Conservation (phyloP, 345 rosid species). For the Noccaea bulbosa region DNA sequence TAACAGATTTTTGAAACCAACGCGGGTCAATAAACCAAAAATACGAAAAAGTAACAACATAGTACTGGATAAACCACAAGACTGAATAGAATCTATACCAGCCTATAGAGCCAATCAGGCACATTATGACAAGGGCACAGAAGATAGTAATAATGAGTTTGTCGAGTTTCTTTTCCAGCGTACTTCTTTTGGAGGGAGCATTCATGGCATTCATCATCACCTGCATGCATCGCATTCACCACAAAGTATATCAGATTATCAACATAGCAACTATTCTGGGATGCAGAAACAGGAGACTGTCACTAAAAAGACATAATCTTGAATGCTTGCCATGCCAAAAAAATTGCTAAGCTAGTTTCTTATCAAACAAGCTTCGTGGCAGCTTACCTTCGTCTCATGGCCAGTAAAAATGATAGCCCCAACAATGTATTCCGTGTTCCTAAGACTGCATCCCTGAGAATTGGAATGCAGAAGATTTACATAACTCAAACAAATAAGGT, state of each 20-base stretch:
- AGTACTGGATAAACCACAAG: conserved; percentile 12
- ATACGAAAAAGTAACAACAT: conserved; percentile 12
- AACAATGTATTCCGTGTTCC: conserved; percentile 85
- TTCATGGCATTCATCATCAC: conserved; percentile 99
- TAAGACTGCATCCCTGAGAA: conserved; percentile 95
- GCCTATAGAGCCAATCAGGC: conserved; percentile 84
- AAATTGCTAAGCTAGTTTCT: conserved; percentile 25
- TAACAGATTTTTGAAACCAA: conserved; percentile 31
- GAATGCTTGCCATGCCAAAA: conserved; percentile 17
- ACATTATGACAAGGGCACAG: conserved; percentile 79
- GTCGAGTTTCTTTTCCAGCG: conserved; percentile 97
- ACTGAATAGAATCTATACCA: conserved; percentile 54
- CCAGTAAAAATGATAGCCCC: conserved; percentile 89
- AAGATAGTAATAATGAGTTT: conserved; percentile 90
- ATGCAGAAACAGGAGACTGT: conserved; percentile 6
- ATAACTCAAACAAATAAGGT: conserved; percentile 12
- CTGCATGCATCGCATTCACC: conserved; percentile 50
- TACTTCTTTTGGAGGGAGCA: conserved; percentile 98
- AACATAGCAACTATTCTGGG: conserved; percentile 4
- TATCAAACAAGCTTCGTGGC: conserved; percentile 24
- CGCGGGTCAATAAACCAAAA: not conserved
- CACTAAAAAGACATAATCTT: conserved; percentile 2
- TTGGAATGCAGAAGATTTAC: conserved; percentile 20
- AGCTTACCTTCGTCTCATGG: conserved; percentile 88
- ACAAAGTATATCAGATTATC: conserved; percentile 21